phyloP scores from a whole-genome alignment of 2,329 filamentous ascomycete genomes.

The Cladophialophora psammophila region DNA sequence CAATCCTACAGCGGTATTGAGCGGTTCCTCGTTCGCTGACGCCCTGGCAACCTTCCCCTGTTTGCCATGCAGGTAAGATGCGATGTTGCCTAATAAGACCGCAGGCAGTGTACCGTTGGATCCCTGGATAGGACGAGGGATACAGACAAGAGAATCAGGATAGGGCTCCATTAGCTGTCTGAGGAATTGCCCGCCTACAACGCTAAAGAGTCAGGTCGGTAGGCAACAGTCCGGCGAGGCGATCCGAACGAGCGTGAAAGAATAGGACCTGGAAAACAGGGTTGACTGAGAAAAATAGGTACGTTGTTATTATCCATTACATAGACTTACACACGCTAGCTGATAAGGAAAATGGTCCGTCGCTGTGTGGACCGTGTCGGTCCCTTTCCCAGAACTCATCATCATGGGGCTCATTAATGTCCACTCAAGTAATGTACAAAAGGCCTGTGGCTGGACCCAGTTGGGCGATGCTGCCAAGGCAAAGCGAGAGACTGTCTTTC shows the following conservation, averaged over 20 bases:
- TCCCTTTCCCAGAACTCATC: conserved; percentile 23
- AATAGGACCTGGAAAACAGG: not conserved
- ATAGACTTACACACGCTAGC: conserved; percentile 17
- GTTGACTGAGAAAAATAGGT: not conserved
- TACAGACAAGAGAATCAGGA: not conserved
- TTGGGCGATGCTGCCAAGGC: conserved; percentile 14
- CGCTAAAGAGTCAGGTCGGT: not conserved
- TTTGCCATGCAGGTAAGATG: conserved; percentile 7
- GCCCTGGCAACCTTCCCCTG: not conserved
- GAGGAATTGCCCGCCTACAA: not conserved
- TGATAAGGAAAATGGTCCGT: conserved; percentile 12
- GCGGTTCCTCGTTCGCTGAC: not conserved
- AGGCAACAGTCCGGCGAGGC: not conserved
- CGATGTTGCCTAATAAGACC: not conserved
- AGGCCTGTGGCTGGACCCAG: conserved; percentile 5
- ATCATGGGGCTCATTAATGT: conserved; percentile 33
- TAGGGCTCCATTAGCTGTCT: not conserved
- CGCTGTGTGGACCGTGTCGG: conserved; percentile 11
- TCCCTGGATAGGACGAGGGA: no score
- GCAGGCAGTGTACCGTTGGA: not conserved
- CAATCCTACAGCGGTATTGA: not conserved
- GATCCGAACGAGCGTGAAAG: not conserved
- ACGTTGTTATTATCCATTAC: conserved; percentile 26
- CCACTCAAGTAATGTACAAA: conserved; percentile 32
- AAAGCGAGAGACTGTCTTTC: conserved; percentile 24